Percentiles rank a stretch among this genome's conserved stretches.
Conservation (phyloP, 2,329 filamentous ascomycete genomes). For the Claviceps sp. region DNA sequence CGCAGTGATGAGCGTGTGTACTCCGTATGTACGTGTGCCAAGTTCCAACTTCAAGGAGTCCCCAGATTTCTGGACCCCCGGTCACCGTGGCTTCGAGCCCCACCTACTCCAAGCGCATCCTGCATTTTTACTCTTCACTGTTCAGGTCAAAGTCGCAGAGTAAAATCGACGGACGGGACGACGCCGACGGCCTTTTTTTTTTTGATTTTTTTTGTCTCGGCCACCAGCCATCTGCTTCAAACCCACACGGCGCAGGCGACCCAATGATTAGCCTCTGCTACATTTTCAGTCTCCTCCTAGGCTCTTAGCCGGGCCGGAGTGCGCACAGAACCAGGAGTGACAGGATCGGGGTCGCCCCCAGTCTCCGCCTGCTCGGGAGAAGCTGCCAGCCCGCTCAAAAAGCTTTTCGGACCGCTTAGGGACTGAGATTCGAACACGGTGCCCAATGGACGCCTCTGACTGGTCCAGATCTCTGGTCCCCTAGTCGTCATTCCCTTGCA, state of each 20-base stretch:
- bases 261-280: background rate
- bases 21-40: too few relatives aligned
- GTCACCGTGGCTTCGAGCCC: background rate
- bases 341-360: background rate
- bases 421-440: constrained; percentile 10
- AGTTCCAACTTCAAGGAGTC: background rate
- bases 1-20: too few relatives aligned
- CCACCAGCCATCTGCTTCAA: too few relatives aligned
- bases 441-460: constrained; percentile 7
- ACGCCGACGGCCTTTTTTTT: too few relatives aligned
- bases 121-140: background rate
- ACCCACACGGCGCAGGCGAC: background rate
- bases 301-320: background rate
- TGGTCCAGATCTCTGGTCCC: constrained; percentile 5
- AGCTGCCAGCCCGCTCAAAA: constrained; percentile 3
- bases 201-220: too few relatives aligned
- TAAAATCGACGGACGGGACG: background rate
- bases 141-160: background rate
- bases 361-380: background rate
- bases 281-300: background rate
- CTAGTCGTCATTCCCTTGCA: constrained; percentile 1
- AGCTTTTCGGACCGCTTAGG: constrained; percentile 5
- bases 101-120: background rate
- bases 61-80: constrained; percentile 1
- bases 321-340: background rate